Conservation (phyloP, 2,329 filamentous ascomycete genomes). For the Calonectria pseudoturangicola region DNA sequence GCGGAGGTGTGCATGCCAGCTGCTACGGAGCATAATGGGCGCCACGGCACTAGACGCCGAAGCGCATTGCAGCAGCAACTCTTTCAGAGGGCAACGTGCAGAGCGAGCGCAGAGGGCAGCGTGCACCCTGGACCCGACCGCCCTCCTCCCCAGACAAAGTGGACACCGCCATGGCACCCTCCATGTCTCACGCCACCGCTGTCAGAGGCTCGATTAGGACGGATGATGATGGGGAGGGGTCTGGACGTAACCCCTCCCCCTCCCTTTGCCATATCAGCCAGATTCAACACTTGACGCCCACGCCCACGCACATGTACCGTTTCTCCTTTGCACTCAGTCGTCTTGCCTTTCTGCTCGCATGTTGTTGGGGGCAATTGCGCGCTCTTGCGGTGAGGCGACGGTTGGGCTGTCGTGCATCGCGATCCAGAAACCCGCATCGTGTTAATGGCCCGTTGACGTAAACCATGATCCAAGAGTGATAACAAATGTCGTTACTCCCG, state of each 20-base stretch:
- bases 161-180: conserved; percentile 13
- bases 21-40: conserved; percentile 15
- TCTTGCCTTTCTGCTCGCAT: conserved; percentile 4
- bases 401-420: conserved; percentile 17
- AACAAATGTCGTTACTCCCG: conserved; percentile 28
- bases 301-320: not conserved
- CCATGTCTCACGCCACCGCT: conserved; percentile 40
- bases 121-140: not conserved
- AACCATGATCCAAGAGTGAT: conserved; percentile 11
- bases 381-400: conserved; percentile 13
- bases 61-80: conserved; percentile 2
- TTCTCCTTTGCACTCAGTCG: not conserved
- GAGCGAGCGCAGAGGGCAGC: conserved; percentile 20
- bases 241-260: conserved; percentile 2
- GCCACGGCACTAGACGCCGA: conserved; percentile 15
- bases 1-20: not conserved
- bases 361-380: conserved; percentile 5
- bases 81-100: conserved; percentile 16
- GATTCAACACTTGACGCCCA: not conserved
- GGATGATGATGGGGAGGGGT: conserved; percentile 20
- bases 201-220: conserved; percentile 38
- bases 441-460: not conserved
- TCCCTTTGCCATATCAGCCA: not conserved
- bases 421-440: conserved; percentile 17
- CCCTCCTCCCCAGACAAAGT: conserved; percentile 11